phyloP scores from a whole-genome alignment of 75 land plant genomes.

The Gnetum montanum region DNA sequence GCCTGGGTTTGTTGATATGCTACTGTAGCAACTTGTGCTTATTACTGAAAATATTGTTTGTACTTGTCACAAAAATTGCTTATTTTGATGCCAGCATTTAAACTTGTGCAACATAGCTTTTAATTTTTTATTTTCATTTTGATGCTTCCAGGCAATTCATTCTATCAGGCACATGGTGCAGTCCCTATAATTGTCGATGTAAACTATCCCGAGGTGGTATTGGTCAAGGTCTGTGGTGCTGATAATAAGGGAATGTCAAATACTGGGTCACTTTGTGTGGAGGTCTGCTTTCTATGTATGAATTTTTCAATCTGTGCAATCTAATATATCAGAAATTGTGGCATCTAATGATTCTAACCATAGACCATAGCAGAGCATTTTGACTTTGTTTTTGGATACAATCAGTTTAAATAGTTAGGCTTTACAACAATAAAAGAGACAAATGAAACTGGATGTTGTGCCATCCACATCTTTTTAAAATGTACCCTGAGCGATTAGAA shows the following conservation, averaged over 20 bases:
- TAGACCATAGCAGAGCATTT: too few relatives aligned
- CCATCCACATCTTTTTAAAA: too few relatives aligned
- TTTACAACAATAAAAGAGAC: too few relatives aligned
- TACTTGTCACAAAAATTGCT: not conserved
- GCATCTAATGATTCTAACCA: too few relatives aligned
- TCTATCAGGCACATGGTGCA: slow-evolving; percentile 60
- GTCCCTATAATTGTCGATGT: slow-evolving; percentile 40
- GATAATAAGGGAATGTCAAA: slow-evolving; percentile 11
- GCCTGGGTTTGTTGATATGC: slow-evolving; percentile 43
- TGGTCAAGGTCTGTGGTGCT: slow-evolving; percentile 17
- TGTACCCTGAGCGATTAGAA: too few relatives aligned
- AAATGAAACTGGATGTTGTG: too few relatives aligned
- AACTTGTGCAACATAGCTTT: slow-evolving; percentile 2
- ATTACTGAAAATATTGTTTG: not conserved
- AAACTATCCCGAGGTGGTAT: slow-evolving; percentile 65
- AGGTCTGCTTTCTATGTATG: slow-evolving; percentile 29
- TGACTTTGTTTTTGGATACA: too few relatives aligned
- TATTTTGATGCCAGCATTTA: not conserved
- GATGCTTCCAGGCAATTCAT: slow-evolving; percentile 46
- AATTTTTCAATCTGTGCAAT: too few relatives aligned
- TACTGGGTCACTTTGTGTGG: slow-evolving; percentile 24
- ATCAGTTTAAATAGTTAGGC: too few relatives aligned
- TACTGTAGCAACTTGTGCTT: too few relatives aligned
- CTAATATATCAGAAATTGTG: too few relatives aligned
- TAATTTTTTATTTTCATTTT: too few relatives aligned